phyloP scores from a whole-genome alignment of 106 monocot genomes.

The Allium fistulosum region DNA sequence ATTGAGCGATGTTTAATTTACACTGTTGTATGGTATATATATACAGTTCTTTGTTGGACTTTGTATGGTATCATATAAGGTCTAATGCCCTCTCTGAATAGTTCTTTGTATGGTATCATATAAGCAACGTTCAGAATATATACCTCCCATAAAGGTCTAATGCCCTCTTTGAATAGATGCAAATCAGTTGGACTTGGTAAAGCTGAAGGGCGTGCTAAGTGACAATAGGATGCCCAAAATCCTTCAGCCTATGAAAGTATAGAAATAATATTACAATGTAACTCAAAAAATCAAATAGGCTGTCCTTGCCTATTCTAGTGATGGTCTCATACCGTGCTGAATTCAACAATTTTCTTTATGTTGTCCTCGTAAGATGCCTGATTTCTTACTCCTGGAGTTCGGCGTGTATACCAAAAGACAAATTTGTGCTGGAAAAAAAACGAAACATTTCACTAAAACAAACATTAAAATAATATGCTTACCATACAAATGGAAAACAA shows the following conservation, averaged over 20 bases:
- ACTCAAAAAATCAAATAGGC: not conserved
- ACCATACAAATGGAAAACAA: too few species aligned
- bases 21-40: not conserved
- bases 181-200: conserved; percentile 86
- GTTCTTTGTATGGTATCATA: not conserved
- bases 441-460: too few species aligned
- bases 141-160: conserved; percentile 98
- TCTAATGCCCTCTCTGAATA: not conserved
- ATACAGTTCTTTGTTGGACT: not conserved
- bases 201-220: conserved; percentile 67
- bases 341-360: conserved; percentile 87
- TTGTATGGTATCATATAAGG: too few species aligned
- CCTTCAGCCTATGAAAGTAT: conserved; percentile 62
- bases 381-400: conserved; percentile 62
- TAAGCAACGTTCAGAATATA: not conserved
- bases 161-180: conserved; percentile 94
- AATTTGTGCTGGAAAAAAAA: conserved; percentile 62
- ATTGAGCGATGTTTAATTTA: not conserved
- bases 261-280: not conserved
- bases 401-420: conserved; percentile 85
- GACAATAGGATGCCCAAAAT: conserved; percentile 97
- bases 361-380: conserved; percentile 95
- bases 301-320: not conserved
- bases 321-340: conserved; percentile 66
- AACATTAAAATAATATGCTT: too few species aligned